A percentile compares a stretch with the other conserved stretches of the same genome.
Conservation (phyloP, 345 rosid species). For the Garcia nutans region DNA sequence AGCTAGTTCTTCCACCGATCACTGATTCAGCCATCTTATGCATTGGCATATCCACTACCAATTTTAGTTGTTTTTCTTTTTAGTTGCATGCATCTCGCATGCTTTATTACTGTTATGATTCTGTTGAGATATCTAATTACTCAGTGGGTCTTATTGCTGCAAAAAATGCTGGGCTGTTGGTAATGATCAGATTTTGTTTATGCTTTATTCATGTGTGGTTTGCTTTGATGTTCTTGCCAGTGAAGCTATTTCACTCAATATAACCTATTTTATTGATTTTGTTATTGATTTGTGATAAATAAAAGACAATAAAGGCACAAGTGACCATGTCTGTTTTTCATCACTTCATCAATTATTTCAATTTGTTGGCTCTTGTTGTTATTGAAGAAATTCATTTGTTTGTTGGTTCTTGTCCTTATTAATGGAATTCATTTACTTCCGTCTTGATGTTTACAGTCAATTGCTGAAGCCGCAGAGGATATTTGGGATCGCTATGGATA, state of each 20-base stretch:
- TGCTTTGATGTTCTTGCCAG: neutral
- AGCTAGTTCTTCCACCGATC: neutral
- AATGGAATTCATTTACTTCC: neutral
- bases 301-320: neutral
- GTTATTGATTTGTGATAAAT: neutral
- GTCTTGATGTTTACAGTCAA: slow-evolving; percentile 49
- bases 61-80: neutral
- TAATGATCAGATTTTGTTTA: neutral
- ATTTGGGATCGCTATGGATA: slow-evolving; percentile 92
- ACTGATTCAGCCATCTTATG: neutral
- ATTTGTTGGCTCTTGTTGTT: neutral
- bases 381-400: neutral
- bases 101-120: neutral
- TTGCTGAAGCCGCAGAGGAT: slow-evolving; percentile 92
- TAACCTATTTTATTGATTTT: neutral
- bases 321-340: neutral
- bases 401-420: neutral
- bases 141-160: neutral
- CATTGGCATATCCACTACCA: neutral
- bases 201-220: neutral
- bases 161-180: neutral
- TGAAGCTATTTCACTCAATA: neutral
- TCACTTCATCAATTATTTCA: neutral
- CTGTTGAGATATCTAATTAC: neutral
- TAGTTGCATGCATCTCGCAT: neutral